Base-by-base conservation (phyloP, 2,329 filamentous ascomycete genomes). In the Cladophialophora psammophila region DNA sequence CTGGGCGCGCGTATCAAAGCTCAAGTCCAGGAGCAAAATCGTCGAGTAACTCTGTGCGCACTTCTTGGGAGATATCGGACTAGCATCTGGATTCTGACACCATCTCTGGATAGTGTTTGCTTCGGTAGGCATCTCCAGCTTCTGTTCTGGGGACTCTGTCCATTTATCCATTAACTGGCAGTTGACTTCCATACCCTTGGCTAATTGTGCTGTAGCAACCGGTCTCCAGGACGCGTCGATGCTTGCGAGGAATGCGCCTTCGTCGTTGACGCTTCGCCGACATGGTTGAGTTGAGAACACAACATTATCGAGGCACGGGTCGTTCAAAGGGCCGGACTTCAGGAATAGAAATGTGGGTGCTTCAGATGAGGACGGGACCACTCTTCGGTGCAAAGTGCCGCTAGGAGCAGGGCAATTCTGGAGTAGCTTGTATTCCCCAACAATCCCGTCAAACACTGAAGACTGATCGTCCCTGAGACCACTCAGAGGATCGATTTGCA, bases 341-440 rank as follows among this genome's bases (percentile, higher is more conserved):
- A 88, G 76, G 71, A 89, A 90, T 2, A 90, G 75, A 69, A 83
- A 90, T 0, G 88, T 62, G 0, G 78, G 73, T 26, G 50, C 50
- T 18, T 56, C 34, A 5, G 54, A 53, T 26, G 61, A 32, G 3
- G 36, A 58, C 15, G 12, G 26, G 15, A 9, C 12, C 1, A 50
- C 42, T 60, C 55, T 60, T 64, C 56, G 32, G 53, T 71, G 66
- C 54, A 72, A 56, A 4, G 63, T 58, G 10, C 64, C 64, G 36
- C 53, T 57, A 20, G 69, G 57, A n/a, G 70, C 68, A 34, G 69
- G 64, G 55, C 70, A 72, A 8, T 65, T 18, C 32, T 60, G 61
- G 13, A 67, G 42, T 1, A 65, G 58, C n/a, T 60, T n/a, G 38
- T 71, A 71, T 5, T 42, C 58, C 5, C 69, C 69, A 18, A 12